These are phyloP conservation scores for Trametes hirsuta DNA, from an alignment of 1,284 basidiomycete species.

Conservation along the genomic window DNA sequence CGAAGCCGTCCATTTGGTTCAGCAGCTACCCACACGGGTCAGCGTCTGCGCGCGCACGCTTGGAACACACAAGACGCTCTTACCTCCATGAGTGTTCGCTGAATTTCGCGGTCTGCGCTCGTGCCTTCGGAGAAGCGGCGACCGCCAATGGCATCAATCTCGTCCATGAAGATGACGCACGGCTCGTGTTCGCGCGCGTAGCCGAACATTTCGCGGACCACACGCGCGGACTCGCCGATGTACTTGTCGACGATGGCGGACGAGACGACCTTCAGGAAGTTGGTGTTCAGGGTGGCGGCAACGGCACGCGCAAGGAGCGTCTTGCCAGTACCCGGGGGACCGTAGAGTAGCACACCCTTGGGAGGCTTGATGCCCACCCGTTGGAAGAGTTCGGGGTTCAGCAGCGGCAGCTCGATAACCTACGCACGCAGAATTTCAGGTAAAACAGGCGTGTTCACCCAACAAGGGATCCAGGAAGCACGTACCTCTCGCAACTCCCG, in stretches of 20 bases:
- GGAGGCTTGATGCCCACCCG: conserved; percentile 97
- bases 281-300: conserved; percentile 93
- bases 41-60: background rate
- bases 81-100: conserved; percentile 98
- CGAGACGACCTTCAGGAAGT: conserved; percentile 98
- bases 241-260: conserved; percentile 99
- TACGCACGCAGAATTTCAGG: conserved; percentile 30
- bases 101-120: conserved; percentile 97
- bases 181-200: conserved; percentile 98
- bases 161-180: conserved; percentile 99
- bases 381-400: conserved; percentile 94
- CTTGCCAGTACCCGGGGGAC: conserved; percentile 95
- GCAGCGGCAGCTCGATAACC: conserved; percentile 95
- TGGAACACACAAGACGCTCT: conserved; percentile 24
- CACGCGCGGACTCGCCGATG: conserved; percentile 95
- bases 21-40: conserved; percentile 63
- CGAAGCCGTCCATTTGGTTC: conserved; percentile 99
- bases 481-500: conserved; percentile 90
- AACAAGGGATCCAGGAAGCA: background rate
- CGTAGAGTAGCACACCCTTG: conserved; percentile 92
- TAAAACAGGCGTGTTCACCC: background rate
- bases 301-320: conserved; percentile 95
- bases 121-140: conserved; percentile 98
- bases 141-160: conserved; percentile 97
- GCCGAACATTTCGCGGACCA: conserved; percentile 98